A percentile compares a stretch with the other conserved stretches of the same genome.
Conservation (phyloP, 2,329 filamentous ascomycete species). For the Fusarium graminum region DNA sequence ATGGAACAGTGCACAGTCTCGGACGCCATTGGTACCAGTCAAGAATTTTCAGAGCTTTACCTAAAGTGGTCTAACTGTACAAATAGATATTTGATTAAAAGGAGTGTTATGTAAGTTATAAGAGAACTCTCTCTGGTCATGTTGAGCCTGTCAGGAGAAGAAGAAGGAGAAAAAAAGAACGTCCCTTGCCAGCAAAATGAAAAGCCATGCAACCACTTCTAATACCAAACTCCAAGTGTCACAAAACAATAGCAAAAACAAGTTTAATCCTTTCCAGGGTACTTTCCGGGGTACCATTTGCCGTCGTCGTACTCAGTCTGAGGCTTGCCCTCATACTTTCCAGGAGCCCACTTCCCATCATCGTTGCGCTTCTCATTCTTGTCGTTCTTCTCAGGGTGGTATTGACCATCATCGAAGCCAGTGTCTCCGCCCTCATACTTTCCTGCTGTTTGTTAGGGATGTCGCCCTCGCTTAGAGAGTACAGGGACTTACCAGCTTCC, state of each 20-base stretch:
- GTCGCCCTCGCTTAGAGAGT: not conserved
- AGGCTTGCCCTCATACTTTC: constrained; percentile 19
- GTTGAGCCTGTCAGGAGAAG: constrained; percentile 1
- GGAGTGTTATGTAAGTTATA: constrained; percentile 11
- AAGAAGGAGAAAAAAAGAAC: constrained; percentile 14
- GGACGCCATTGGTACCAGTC: not conserved
- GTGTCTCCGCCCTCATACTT: constrained; percentile 26
- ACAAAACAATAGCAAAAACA: not conserved
- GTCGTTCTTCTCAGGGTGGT: constrained; percentile 33
- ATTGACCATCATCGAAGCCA: constrained; percentile 26
- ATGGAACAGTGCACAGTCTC: too few relatives aligned
- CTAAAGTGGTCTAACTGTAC: too few relatives aligned
- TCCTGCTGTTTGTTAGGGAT: constrained; percentile 11
- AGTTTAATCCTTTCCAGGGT: constrained; percentile 28
- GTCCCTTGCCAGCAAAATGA: not conserved
- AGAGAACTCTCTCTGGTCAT: not conserved
- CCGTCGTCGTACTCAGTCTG: constrained; percentile 21
- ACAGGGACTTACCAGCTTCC: constrained; percentile 28
- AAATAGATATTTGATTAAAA: constrained; percentile 3
- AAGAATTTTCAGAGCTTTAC: not conserved
- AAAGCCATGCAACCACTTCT: not conserved
- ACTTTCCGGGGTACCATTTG: constrained; percentile 37
- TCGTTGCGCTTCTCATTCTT: constrained; percentile 17
- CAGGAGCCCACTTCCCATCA: constrained; percentile 19
- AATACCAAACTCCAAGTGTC: constrained; percentile 14